phyloP scores from a whole-genome alignment of 164 flowering plant species.

The Vitis rotundifolia region DNA sequence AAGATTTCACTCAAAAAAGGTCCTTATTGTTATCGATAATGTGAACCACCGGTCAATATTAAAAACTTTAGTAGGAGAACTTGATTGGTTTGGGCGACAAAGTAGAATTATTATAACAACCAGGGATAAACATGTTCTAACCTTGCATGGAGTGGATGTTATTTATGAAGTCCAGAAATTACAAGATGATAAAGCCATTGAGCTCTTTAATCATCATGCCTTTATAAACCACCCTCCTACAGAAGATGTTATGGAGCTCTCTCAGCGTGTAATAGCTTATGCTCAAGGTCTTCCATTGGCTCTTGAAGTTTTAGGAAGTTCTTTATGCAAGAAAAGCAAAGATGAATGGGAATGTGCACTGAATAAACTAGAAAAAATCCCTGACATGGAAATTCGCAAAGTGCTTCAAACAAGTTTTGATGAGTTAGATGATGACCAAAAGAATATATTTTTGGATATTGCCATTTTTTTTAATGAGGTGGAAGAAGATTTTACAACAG shows the following conservation, averaged over 20 bases:
- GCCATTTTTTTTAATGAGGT: too few species aligned
- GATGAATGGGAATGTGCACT: slow-evolving; percentile 1
- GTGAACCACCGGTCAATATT: not conserved
- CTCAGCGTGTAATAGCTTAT: not conserved
- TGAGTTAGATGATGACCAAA: not conserved
- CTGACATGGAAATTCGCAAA: not conserved
- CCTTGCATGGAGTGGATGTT: not conserved
- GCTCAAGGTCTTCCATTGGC: slow-evolving; percentile 11
- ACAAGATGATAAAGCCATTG: not conserved
- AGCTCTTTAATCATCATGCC: slow-evolving; percentile 11
- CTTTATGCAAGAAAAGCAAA: not conserved
- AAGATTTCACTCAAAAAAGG: not conserved
- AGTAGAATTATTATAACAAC: slow-evolving; percentile 19
- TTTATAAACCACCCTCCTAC: not conserved
- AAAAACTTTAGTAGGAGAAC: not conserved
- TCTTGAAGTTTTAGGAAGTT: slow-evolving; percentile 7
- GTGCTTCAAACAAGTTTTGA: slow-evolving; percentile 4
- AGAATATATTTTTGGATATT: not conserved
- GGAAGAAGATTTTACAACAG: too few species aligned
- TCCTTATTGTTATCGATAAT: slow-evolving; percentile 4
- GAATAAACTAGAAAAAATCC: not conserved
- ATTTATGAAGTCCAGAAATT: slow-evolving; percentile 2
- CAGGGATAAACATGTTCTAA: slow-evolving; percentile 2
- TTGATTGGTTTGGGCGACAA: not conserved
- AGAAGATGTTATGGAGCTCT: not conserved